These are phyloP conservation scores for Cladosporium sp. DNA, from an alignment of 2,329 filamentous ascomycete genomes.

Conservation along the genomic window DNA sequence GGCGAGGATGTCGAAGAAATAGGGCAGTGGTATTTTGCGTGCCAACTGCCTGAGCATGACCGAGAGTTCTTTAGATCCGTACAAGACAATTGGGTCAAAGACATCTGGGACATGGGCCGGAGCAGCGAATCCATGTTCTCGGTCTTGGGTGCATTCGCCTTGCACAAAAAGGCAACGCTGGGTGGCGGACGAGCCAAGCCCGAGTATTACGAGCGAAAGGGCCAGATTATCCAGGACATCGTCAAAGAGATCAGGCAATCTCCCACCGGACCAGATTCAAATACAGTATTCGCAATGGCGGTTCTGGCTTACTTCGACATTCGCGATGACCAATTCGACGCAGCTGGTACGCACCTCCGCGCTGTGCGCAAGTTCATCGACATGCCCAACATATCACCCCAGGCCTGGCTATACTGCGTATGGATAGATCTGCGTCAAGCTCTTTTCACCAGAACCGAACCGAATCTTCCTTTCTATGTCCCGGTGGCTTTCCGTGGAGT, in stretches of 20 bases:
- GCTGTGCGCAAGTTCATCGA: slow-evolving; percentile 4
- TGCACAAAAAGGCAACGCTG: slow-evolving; percentile 6
- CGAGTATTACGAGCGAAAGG: slow-evolving; percentile 5
- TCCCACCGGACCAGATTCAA: background rate
- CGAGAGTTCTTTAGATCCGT: slow-evolving; percentile 1
- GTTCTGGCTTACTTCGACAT: slow-evolving; percentile 7
- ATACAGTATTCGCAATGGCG: slow-evolving; percentile 4
- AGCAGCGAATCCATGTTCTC: slow-evolving; percentile 4
- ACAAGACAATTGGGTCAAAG: slow-evolving; percentile 10
- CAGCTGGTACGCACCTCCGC: slow-evolving; percentile 1
- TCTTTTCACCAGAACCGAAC: slow-evolving; percentile 3
- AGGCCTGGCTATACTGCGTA: background rate
- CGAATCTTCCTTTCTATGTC: slow-evolving; percentile 4
- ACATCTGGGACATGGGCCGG: slow-evolving; percentile 8
- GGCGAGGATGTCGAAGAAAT: slow-evolving; percentile 6
- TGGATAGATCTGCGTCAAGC: slow-evolving; percentile 9
- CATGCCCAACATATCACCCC: slow-evolving; percentile 1
- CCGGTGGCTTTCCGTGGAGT: slow-evolving; percentile 1
- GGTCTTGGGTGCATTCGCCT: slow-evolving; percentile 1
- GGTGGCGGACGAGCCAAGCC: background rate
- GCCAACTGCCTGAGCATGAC: slow-evolving; percentile 3
- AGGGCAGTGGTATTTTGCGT: slow-evolving; percentile 9
- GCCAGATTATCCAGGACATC: slow-evolving; percentile 8
- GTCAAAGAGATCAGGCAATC: slow-evolving; percentile 1
- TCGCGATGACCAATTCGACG: slow-evolving; percentile 3